Evolutionary conservation across 2,329 filamentous ascomycete genomes (phyloP).

Genomic region (Aspergillus hortae): DNA sequence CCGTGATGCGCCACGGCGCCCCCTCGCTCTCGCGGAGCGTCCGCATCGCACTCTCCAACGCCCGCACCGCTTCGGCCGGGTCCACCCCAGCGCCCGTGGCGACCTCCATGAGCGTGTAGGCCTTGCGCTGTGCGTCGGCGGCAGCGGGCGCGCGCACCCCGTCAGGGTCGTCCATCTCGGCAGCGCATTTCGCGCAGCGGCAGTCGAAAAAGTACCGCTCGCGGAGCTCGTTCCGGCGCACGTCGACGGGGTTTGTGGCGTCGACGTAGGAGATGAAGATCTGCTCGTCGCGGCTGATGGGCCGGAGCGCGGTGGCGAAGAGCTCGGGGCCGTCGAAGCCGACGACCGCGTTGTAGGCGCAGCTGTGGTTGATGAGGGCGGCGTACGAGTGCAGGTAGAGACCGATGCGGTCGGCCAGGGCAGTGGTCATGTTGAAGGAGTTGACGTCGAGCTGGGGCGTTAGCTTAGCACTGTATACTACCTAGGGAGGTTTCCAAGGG

Average conservation of each 20-base stretch:
- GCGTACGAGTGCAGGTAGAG: slow-evolving; percentile 56
- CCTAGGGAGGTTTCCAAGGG: no score
- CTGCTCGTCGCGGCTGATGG: slow-evolving; percentile 55
- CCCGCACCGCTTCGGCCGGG: slow-evolving; percentile 28
- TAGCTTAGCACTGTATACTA: no score
- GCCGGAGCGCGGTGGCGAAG: slow-evolving; percentile 49
- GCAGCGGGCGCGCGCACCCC: slow-evolving; percentile 1
- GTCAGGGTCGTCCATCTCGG: slow-evolving; percentile 15
- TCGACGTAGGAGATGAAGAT: slow-evolving; percentile 63
- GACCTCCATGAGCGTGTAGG: slow-evolving; percentile 22
- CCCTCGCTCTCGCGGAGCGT: slow-evolving; percentile 28
- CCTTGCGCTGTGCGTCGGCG: slow-evolving; percentile 16
- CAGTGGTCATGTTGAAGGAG: slow-evolving; percentile 54
- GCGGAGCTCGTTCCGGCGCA: slow-evolving; percentile 52
- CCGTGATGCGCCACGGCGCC: slow-evolving; percentile 44
- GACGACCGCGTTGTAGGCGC: slow-evolving; percentile 56
- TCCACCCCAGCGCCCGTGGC: slow-evolving; percentile 13
- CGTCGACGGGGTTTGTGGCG: slow-evolving; percentile 47
- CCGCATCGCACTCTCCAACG: slow-evolving; percentile 39
- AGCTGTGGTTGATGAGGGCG: slow-evolving; percentile 59
- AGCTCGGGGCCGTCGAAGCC: slow-evolving; percentile 54
- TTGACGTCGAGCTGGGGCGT: slow-evolving; percentile 52
- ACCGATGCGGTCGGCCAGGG: slow-evolving; percentile 56
- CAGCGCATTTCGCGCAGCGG: slow-evolving; percentile 50
- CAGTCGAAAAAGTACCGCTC: slow-evolving; percentile 59